Conservation (phyloP, 495 filamentous ascomycete genomes). For the Xylaria nigripes region DNA sequence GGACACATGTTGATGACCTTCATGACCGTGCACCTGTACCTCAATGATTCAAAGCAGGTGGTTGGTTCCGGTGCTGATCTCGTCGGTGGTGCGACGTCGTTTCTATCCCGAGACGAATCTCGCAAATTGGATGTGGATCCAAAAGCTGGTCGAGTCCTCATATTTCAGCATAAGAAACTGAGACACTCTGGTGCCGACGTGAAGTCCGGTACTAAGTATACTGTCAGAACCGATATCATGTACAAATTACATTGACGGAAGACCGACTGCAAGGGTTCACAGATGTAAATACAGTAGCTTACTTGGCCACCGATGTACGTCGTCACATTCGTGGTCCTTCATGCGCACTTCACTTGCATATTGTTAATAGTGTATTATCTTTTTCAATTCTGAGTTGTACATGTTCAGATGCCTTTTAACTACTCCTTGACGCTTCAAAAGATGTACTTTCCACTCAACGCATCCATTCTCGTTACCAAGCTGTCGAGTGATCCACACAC, state of each 20-base stretch:
- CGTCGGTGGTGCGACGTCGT: slow-evolving; percentile 62
- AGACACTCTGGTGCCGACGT: slow-evolving; percentile 71
- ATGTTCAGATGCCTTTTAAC: too few relatives aligned
- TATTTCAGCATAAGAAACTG: slow-evolving; percentile 68
- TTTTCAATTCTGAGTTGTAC: too few relatives aligned
- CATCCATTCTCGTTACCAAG: too few relatives aligned
- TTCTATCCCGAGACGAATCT: slow-evolving; percentile 42
- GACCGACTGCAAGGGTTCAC: too few relatives aligned
- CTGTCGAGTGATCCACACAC: too few relatives aligned
- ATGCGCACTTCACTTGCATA: background rate
- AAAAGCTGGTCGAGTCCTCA: slow-evolving; percentile 61
- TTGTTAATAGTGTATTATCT: background rate
- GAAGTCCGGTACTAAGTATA: slow-evolving; percentile 60
- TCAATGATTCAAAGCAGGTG: slow-evolving; percentile 50
- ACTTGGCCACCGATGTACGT: background rate
- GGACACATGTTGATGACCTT: slow-evolving; percentile 45
- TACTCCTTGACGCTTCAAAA: too few relatives aligned
- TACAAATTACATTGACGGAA: too few relatives aligned
- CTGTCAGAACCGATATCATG: slow-evolving; percentile 73
- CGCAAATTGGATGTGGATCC: slow-evolving; percentile 56
- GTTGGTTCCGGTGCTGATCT: slow-evolving; percentile 29
- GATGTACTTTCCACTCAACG: too few relatives aligned
- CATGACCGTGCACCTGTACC: slow-evolving; percentile 77
- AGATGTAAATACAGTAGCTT: background rate
- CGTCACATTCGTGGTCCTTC: background rate